phyloP scores from a whole-genome alignment of 2,329 filamentous ascomycete species.

The Cercospora brassicicola region DNA sequence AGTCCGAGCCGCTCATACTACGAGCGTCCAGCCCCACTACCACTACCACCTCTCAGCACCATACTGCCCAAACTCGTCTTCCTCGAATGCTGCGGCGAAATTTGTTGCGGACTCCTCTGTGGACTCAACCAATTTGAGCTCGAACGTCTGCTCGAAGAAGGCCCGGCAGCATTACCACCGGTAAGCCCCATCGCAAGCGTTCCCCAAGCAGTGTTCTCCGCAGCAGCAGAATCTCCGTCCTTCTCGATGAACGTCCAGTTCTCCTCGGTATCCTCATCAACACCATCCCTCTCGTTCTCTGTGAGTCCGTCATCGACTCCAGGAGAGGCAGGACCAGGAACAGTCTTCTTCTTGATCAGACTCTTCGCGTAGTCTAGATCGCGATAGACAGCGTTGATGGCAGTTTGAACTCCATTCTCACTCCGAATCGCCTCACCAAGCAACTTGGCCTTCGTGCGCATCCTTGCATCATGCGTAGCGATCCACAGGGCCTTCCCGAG shows the following conservation, averaged over 20 bases:
- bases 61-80: conserved; percentile 11
- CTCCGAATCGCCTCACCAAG: conserved; percentile 84
- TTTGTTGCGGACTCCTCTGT: neutral
- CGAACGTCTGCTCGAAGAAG: neutral
- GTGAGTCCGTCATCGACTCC: conserved; percentile 23
- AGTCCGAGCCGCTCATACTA: conserved; percentile 11
- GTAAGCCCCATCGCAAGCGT: conserved; percentile 3
- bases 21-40: conserved; percentile 5
- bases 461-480: conserved; percentile 82
- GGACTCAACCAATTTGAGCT: conserved; percentile 2
- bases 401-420: conserved; percentile 87
- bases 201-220: conserved; percentile 4
- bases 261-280: conserved; percentile 37
- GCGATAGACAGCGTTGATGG: conserved; percentile 89
- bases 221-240: conserved; percentile 46
- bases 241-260: conserved; percentile 83
- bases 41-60: conserved; percentile 7
- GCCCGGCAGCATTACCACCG: neutral
- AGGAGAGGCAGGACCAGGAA: conserved; percentile 10
- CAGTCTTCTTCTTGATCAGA: conserved; percentile 61
- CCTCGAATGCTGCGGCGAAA: neutral
- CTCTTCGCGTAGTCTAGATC: conserved; percentile 90
- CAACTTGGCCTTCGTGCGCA: conserved; percentile 81
- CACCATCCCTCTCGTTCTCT: conserved; percentile 24
- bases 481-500: conserved; percentile 89